Conservation (phyloP, 331 rosid genomes). For the Arachis monticola region DNA sequence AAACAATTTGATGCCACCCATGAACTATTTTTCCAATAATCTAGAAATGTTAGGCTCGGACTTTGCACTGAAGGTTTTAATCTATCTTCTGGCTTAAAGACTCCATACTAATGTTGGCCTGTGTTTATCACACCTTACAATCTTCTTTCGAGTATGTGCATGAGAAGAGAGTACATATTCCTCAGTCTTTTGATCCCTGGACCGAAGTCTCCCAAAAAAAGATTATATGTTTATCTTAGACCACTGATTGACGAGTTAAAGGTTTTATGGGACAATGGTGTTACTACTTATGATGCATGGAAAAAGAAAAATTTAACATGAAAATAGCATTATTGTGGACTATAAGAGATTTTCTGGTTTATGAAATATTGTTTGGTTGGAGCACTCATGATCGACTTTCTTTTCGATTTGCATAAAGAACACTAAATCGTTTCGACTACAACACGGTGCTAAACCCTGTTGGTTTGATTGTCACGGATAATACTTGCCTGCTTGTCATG, state of each 20-base stretch:
- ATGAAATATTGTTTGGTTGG: background rate
- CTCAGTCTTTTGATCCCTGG: no score
- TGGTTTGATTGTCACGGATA: background rate
- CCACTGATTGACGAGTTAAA: no score
- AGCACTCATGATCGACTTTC: background rate
- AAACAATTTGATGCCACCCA: background rate
- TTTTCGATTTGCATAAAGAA: background rate
- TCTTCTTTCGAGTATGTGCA: no score
- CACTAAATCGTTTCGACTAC: background rate
- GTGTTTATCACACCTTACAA: no score
- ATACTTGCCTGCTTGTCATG: background rate
- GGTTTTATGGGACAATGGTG: no score
- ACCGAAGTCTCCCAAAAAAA: no score
- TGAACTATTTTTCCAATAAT: background rate
- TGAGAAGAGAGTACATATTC: no score
- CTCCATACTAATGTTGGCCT: no score
- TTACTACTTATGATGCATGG: no score
- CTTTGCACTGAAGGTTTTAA: conserved; percentile 10
- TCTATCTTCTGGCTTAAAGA: background rate
- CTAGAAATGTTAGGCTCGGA: background rate
- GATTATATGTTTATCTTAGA: no score
- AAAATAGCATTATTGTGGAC: conserved; percentile 9
- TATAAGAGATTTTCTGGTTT: conserved; percentile 5
- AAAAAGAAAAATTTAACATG: background rate
- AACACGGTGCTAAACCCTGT: background rate